A percentile compares a stretch with the other conserved stretches of the same genome.
phyloP scores from a whole-genome alignment of 768 basidiomycete species.

The Phaeotremella skinneri region DNA sequence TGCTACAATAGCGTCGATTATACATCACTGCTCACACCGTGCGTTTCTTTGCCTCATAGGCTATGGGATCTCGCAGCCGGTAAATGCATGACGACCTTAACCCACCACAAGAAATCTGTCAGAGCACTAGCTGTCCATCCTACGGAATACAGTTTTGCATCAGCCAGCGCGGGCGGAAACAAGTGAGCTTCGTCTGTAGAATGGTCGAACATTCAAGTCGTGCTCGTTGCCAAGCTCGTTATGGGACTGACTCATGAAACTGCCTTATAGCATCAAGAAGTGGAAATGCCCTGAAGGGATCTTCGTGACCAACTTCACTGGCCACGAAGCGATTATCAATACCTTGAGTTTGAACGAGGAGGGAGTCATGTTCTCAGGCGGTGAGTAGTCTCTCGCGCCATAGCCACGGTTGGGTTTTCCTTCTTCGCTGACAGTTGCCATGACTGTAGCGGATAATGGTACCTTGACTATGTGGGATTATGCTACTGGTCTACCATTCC shows the following conservation, averaged over 20 bases:
- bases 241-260: not conserved
- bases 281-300: slow-evolving; percentile 97
- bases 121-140: slow-evolving; percentile 92
- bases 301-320: slow-evolving; percentile 94
- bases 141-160: slow-evolving; percentile 93
- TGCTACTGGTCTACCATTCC: slow-evolving; percentile 88
- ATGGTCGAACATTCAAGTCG: no score
- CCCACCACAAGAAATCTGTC: slow-evolving; percentile 99
- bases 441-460: slow-evolving; percentile 78
- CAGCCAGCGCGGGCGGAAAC: slow-evolving; percentile 95
- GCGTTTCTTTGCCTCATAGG: slow-evolving; percentile 53
- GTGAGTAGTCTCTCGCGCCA: slow-evolving; percentile 55
- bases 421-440: slow-evolving; percentile 9
- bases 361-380: slow-evolving; percentile 95
- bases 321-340: slow-evolving; percentile 97
- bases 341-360: slow-evolving; percentile 89
- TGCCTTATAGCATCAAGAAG: slow-evolving; percentile 77
- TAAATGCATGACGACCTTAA: slow-evolving; percentile 91
- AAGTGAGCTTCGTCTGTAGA: slow-evolving; percentile 58
- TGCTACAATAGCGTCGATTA: not conserved
- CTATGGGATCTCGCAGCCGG: slow-evolving; percentile 98
- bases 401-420: not conserved
- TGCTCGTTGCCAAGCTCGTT: not conserved
- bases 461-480: slow-evolving; percentile 92
- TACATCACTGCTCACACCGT: slow-evolving; percentile 2